Evolutionary conservation across 768 basidiomycete species (phyloP).

Genomic region (Daedalea quercina): DNA sequence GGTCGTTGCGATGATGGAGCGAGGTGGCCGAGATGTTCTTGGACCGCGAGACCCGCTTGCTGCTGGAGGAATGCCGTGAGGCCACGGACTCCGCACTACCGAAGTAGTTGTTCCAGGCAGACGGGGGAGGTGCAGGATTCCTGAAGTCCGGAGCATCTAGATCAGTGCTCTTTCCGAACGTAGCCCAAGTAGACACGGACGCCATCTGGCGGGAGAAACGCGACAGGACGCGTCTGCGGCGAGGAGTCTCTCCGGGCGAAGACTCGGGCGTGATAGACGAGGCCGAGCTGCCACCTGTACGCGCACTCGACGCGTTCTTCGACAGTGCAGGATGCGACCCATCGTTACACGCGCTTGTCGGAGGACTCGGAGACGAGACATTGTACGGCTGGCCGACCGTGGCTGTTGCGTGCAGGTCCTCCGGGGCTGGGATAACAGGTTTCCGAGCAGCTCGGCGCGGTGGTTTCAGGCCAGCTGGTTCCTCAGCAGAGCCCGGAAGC

Average conservation of each 20-base stretch:
- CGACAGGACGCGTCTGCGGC: background rate
- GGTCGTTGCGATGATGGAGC: background rate
- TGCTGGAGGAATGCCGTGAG: slow-evolving; percentile 4
- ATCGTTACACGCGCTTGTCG: background rate
- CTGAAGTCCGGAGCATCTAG: background rate
- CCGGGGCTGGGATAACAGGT: background rate
- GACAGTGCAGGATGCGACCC: background rate
- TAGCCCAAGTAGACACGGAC: slow-evolving; percentile 14
- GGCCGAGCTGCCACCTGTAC: background rate
- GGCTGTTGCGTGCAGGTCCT: background rate
- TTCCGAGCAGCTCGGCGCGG: slow-evolving; percentile 5
- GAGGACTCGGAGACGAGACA: background rate
- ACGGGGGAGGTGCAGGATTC: background rate
- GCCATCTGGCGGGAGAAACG: slow-evolving; percentile 4
- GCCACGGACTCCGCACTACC: slow-evolving; percentile 7
- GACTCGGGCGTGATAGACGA: background rate
- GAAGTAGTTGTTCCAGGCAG: slow-evolving; percentile 6
- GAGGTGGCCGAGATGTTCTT: background rate
- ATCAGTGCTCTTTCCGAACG: slow-evolving; percentile 12
- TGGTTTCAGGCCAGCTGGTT: slow-evolving; percentile 10
- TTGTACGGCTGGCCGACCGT: too few relatives aligned
- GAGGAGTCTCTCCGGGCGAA: background rate
- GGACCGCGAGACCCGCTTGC: background rate
- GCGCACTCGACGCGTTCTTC: background rate
- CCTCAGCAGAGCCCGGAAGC: slow-evolving; percentile 6